Percentiles rank a stretch among this genome's conserved stretches.
Conservation (phyloP, 805 yeast species). For the Tetrapisispora phaffii region DNA sequence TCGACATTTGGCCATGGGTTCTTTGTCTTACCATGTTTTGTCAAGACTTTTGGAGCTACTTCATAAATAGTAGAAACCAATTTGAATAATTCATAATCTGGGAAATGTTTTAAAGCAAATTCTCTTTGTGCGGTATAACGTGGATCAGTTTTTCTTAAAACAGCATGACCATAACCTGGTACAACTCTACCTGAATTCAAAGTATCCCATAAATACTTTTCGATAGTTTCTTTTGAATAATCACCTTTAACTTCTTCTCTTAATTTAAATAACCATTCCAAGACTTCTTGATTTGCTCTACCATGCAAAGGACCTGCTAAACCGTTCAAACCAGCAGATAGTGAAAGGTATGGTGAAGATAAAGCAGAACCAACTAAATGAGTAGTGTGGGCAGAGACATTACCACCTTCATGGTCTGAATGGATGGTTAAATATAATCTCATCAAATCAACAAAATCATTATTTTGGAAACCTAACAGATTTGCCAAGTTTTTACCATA, state of each 20-base stretch:
- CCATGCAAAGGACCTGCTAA: conserved; percentile 85
- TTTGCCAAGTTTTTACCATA: conserved; percentile 58
- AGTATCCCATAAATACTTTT: conserved; percentile 69
- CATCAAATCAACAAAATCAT: conserved; percentile 68
- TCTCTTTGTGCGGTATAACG: conserved; percentile 80
- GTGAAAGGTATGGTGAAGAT: conserved; percentile 66
- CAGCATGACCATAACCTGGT: conserved; percentile 87
- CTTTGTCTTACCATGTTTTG: conserved; percentile 82
- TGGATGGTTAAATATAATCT: conserved; percentile 75
- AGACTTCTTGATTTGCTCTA: conserved; percentile 79
- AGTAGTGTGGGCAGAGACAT: conserved; percentile 79
- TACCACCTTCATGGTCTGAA: conserved; percentile 87
- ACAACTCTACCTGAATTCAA: conserved; percentile 75
- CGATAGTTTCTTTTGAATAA: conserved; percentile 57
- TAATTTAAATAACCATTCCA: conserved; percentile 69
- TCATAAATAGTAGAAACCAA: conserved; percentile 68
- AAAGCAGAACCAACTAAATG: conserved; percentile 79
- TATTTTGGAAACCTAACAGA: conserved; percentile 48
- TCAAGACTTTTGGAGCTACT: conserved; percentile 73
- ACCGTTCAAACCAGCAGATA: conserved; percentile 78
- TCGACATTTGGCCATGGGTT: conserved; percentile 92
- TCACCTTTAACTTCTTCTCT: conserved; percentile 51
- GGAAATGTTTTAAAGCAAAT: conserved; percentile 66
- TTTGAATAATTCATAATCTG: conserved; percentile 70
- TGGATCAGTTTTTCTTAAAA: conserved; percentile 80